Evolutionary conservation across 495 filamentous ascomycete genomes (phyloP).

Genomic region (Penicillium salamii): DNA sequence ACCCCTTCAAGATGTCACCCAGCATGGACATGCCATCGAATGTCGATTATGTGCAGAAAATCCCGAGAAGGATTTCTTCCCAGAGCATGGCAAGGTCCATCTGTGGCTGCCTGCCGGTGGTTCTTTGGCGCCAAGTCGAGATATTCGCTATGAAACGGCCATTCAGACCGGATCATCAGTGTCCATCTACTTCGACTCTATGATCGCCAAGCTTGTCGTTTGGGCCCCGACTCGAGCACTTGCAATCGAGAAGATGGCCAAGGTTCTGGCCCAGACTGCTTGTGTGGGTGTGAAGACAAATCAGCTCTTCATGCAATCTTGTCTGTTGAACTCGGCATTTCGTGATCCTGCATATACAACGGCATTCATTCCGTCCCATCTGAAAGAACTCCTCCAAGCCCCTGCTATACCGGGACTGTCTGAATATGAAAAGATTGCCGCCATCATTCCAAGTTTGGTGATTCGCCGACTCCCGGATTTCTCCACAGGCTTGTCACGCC

Average conservation of each 20-base stretch:
- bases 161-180: slow-evolving; percentile 79
- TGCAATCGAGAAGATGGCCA: slow-evolving; percentile 71
- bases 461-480: slow-evolving; percentile 6
- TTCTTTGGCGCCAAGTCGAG: slow-evolving; percentile 54
- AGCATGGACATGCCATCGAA: slow-evolving; percentile 77
- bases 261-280: slow-evolving; percentile 74
- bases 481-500: not conserved
- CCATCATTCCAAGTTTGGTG: slow-evolving; percentile 10
- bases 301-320: slow-evolving; percentile 78
- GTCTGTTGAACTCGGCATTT: slow-evolving; percentile 70
- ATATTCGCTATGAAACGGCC: slow-evolving; percentile 79
- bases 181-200: slow-evolving; percentile 84
- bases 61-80: slow-evolving; percentile 75
- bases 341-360: slow-evolving; percentile 80
- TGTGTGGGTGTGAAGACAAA: slow-evolving; percentile 83
- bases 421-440: not conserved
- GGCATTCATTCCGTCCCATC: slow-evolving; percentile 78
- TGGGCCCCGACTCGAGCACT: slow-evolving; percentile 65
- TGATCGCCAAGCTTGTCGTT: slow-evolving; percentile 93
- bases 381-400: slow-evolving; percentile 55
- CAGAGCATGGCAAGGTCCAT: slow-evolving; percentile 75
- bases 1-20: slow-evolving; percentile 59
- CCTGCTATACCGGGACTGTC: not conserved
- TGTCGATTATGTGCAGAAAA: slow-evolving; percentile 88
- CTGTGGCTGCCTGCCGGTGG: slow-evolving; percentile 41